Evolutionary conservation across 257 asterid species (phyloP).

Genomic region (Vinca minor): DNA sequence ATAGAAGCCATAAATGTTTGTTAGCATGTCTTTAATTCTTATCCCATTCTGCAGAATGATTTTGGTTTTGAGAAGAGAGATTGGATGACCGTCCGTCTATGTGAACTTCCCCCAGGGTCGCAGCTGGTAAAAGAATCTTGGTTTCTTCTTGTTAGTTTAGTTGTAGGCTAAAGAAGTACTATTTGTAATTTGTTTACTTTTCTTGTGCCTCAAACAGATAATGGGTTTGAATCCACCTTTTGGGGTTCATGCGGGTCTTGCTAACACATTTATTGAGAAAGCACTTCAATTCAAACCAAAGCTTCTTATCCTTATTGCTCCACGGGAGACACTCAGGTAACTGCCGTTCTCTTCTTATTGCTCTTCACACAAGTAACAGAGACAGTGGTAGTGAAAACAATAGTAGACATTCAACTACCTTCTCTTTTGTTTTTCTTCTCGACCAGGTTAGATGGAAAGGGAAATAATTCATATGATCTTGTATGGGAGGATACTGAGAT

Average conservation of each 20-base stretch:
- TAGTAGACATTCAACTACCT: not conserved
- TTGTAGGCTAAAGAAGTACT: slow-evolving; percentile 10
- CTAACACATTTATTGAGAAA: slow-evolving; percentile 61
- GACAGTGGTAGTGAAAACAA: not conserved
- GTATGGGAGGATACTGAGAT: slow-evolving; percentile 70
- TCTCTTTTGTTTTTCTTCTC: slow-evolving; percentile 1
- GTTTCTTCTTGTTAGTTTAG: slow-evolving; percentile 12
- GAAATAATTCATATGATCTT: slow-evolving; percentile 42
- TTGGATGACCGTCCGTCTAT: slow-evolving; percentile 51
- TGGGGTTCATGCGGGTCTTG: slow-evolving; percentile 68
- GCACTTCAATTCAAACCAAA: slow-evolving; percentile 90
- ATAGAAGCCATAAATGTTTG: not conserved
- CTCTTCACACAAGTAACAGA: not conserved
- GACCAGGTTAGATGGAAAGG: slow-evolving; percentile 56
- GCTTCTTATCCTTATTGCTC: slow-evolving; percentile 78
- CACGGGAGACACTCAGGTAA: slow-evolving; percentile 62
- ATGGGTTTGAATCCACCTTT: slow-evolving; percentile 97
- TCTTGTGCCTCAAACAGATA: slow-evolving; percentile 38
- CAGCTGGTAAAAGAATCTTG: slow-evolving; percentile 49
- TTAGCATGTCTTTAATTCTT: slow-evolving; percentile 9
- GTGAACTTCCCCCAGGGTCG: slow-evolving; percentile 64
- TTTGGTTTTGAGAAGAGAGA: slow-evolving; percentile 80
- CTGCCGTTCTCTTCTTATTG: slow-evolving; percentile 1
- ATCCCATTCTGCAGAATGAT: slow-evolving; percentile 46
- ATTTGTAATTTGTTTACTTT: slow-evolving; percentile 11